Percentiles rank a stretch among this genome's conserved stretches.
Conservation (phyloP, 2,329 filamentous ascomycete genomes). For the Fulvia fulva region DNA sequence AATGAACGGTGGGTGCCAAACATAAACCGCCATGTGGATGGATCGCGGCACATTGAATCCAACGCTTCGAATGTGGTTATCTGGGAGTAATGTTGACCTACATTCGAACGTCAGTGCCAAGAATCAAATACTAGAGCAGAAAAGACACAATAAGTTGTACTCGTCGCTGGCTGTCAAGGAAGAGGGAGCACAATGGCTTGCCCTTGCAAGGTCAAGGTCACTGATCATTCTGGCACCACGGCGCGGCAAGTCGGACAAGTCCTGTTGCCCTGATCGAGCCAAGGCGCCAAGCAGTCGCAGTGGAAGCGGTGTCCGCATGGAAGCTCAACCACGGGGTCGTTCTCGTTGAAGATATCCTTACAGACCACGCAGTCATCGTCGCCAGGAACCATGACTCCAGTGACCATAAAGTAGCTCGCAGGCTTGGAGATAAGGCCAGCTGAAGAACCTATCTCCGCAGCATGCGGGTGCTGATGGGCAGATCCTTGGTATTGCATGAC, state of each 20-base stretch:
- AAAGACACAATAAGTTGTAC: too few relatives aligned
- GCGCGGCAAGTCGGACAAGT: neutral
- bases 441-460: neutral
- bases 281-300: neutral
- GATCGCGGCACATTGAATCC: too few relatives aligned
- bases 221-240: neutral
- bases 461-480: neutral
- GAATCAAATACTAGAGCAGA: too few relatives aligned
- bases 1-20: too few relatives aligned
- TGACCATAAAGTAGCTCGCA: neutral
- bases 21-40: too few relatives aligned
- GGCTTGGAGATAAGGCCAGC: neutral
- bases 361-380: neutral
- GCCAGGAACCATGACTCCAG: neutral
- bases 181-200: neutral
- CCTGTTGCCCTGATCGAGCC: neutral
- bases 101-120: too few relatives aligned
- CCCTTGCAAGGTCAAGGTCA: too few relatives aligned
- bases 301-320: neutral
- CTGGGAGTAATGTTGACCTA: too few relatives aligned
- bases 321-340: neutral
- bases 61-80: too few relatives aligned
- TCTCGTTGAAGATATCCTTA: neutral
- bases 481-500: neutral
- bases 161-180: too few relatives aligned